Evolutionary conservation across 2,329 filamentous ascomycete species (phyloP).

Genomic region (Scedosporium aurantiacum): DNA sequence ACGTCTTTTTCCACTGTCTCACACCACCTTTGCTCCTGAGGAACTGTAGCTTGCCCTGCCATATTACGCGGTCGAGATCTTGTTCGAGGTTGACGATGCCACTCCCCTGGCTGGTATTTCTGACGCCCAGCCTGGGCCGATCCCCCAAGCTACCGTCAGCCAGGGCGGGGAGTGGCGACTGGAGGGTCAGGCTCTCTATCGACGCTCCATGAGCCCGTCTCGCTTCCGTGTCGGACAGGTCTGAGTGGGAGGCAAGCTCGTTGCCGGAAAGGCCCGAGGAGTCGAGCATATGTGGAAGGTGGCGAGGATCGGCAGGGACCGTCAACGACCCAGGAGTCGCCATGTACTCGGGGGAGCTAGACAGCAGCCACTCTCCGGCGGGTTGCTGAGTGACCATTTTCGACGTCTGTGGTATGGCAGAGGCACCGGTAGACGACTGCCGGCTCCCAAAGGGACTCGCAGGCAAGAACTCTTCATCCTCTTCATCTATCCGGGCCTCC

Average conservation of each 20-base stretch:
- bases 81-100: conserved; percentile 38
- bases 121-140: conserved; percentile 26
- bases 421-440: conserved; percentile 21
- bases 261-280: conserved; percentile 54
- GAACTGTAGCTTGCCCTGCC: conserved; percentile 81
- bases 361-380: conserved; percentile 31
- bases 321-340: conserved; percentile 25
- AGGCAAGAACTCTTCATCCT: conserved; percentile 73
- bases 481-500: conserved; percentile 75
- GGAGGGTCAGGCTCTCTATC: background rate
- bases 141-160: conserved; percentile 6
- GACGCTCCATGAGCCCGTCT: background rate
- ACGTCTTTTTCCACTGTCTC: conserved; percentile 87
- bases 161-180: background rate
- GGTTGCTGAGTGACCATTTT: conserved; percentile 13
- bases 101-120: conserved; percentile 54
- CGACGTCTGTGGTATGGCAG: conserved; percentile 6
- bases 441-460: conserved; percentile 51
- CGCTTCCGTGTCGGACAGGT: conserved; percentile 64
- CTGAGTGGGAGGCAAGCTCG: conserved; percentile 69
- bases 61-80: conserved; percentile 81
- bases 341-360: conserved; percentile 52
- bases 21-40: conserved; percentile 74
- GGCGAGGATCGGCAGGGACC: conserved; percentile 24
- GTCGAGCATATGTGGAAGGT: conserved; percentile 51